Conservation (phyloP, 106 monocot species). For the Chionographis japonica region DNA sequence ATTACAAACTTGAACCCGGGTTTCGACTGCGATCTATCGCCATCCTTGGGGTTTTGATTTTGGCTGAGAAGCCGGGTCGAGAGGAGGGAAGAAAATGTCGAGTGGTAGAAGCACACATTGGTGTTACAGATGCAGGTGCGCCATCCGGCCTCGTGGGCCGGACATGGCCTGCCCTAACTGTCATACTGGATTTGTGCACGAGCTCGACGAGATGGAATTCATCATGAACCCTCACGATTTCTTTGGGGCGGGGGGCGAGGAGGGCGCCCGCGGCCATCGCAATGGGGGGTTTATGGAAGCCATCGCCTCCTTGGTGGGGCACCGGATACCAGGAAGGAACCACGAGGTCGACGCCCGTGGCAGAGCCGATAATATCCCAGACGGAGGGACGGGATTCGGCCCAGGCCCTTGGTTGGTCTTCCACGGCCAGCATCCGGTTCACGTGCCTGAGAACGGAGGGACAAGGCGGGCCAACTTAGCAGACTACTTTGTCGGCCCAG, state of each 20-base stretch:
- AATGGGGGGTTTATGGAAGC: slow-evolving; percentile 30
- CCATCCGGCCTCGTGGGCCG: slow-evolving; percentile 40
- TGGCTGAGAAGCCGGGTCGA: too few relatives aligned
- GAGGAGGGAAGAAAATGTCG: slow-evolving; percentile 32
- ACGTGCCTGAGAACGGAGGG: slow-evolving; percentile 31
- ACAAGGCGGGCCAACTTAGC: slow-evolving; percentile 22
- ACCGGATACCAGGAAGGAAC: slow-evolving; percentile 24
- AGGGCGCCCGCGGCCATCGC: slow-evolving; percentile 15
- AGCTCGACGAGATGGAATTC: slow-evolving; percentile 41
- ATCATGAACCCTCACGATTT: slow-evolving; percentile 25
- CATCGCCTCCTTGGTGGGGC: slow-evolving; percentile 33
- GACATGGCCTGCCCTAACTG: slow-evolving; percentile 59
- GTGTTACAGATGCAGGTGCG: slow-evolving; percentile 60
- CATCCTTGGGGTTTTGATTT: too few relatives aligned
- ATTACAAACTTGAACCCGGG: too few relatives aligned
- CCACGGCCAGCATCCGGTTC: slow-evolving; percentile 37
- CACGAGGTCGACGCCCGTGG: slow-evolving; percentile 12
- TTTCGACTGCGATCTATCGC: too few relatives aligned
- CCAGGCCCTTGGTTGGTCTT: slow-evolving; percentile 63
- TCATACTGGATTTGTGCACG: slow-evolving; percentile 55
- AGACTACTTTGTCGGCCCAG: slow-evolving; percentile 68
- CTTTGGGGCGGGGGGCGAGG: slow-evolving; percentile 12
- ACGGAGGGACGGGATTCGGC: slow-evolving; percentile 21
- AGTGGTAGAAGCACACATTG: slow-evolving; percentile 46
- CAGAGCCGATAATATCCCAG: not conserved